Evolutionary conservation across 768 basidiomycete species (phyloP).

Genomic region (Tulasnella sp.): DNA sequence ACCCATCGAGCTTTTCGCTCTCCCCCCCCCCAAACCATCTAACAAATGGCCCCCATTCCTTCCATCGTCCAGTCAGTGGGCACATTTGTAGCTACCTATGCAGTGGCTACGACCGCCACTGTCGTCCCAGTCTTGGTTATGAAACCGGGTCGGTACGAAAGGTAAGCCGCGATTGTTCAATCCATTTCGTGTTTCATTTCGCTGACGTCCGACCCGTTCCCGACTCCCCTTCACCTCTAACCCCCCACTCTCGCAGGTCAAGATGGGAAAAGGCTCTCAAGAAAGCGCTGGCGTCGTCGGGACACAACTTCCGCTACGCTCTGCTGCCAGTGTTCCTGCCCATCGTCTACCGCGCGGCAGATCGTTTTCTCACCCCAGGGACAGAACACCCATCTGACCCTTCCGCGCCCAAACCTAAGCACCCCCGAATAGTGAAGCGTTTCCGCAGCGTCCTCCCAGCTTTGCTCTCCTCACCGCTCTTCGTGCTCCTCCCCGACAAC

Average conservation of each 20-base stretch:
- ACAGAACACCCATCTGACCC: not conserved
- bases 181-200: not conserved
- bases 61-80: not conserved
- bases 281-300: not conserved
- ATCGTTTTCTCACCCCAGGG: not conserved
- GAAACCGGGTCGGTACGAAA: not conserved
- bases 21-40: not conserved
- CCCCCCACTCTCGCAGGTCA: not conserved
- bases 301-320: constrained; percentile 17
- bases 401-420: not conserved
- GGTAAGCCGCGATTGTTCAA: not conserved
- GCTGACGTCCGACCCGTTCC: not conserved
- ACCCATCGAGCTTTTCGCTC: not conserved
- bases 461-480: constrained; percentile 20
- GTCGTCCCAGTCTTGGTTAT: not conserved
- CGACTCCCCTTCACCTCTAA: not conserved
- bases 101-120: not conserved
- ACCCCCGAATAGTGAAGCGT: not conserved
- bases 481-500: constrained; percentile 13
- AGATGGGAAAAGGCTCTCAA: not conserved
- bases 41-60: not conserved
- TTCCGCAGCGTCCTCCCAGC: not conserved
- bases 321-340: constrained; percentile 23
- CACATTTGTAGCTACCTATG: not conserved
- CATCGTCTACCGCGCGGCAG: constrained; percentile 17